Evolutionary conservation across 169 alveolate species (phyloP), one percentile per base, ranked within the genome.

Genomic region (Plasmodium adleri): DNA sequence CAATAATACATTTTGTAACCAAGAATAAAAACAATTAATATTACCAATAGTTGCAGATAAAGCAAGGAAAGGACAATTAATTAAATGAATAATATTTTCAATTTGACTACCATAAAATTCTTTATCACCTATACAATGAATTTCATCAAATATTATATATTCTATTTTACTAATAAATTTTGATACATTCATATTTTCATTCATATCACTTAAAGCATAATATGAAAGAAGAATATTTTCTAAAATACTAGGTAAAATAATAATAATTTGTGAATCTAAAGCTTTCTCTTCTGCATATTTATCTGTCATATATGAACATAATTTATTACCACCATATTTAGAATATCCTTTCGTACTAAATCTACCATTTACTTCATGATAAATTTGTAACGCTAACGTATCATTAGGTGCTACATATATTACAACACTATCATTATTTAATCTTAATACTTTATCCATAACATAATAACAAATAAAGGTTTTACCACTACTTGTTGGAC

Each of bases 401-500:
- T 93, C 95, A 68, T 95, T 95, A 4, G 99, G 99, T 9, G 98
- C 96, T 56, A 97, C 97, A 93, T 95, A 97, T 12, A 96, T 96
- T 5, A 96, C 98, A 10, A 95, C 93, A 83, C 97, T 96, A 24
- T 94, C 97, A 85, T 96, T 95, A 60, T 96, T 97, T 43, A 76
- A 58, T 24, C 97, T 72, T 88, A 96, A 70, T 9, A 95, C 98
- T 85, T 96, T 95, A 64, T 96, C 98, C 98, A 96, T 96, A 60
- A 97, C 98, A 92, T 96, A 96, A 92, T 95, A 97, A 72, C 99
- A 96, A 72, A 97, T 96, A 93, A 94, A 97, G 5, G 99, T 97
- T 88, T 97, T 97, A 24, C 99, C 99, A 56, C 97, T 95, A 13
- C 98, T 96, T 1, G 99, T 97, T 10, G 99, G 99, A 1, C 98